phyloP scores from a whole-genome alignment of 2,329 filamentous ascomycete species.

The Colletotrichum spaethianum region DNA sequence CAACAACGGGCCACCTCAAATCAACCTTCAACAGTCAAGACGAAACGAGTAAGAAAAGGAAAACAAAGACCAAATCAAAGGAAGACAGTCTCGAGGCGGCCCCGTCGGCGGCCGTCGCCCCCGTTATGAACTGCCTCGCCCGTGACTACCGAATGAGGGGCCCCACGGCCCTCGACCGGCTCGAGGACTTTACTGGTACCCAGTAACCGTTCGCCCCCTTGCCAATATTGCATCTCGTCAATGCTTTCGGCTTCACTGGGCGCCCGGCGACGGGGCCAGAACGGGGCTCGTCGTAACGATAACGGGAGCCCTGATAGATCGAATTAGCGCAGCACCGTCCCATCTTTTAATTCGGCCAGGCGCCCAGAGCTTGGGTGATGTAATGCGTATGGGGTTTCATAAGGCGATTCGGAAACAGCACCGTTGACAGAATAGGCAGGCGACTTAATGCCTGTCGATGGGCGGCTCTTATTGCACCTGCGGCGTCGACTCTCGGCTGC shows the following conservation, averaged over 20 bases:
- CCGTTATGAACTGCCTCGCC: constrained; percentile 35
- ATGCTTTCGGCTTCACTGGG: constrained; percentile 21
- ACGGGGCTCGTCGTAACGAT: constrained; percentile 2
- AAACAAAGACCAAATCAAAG: constrained; percentile 10
- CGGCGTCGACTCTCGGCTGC: constrained; percentile 33
- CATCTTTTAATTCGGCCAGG: constrained; percentile 32
- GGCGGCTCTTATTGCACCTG: constrained; percentile 11
- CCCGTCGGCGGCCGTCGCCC: constrained; percentile 15
- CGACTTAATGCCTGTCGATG: constrained; percentile 32
- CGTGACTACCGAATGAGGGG: constrained; percentile 9
- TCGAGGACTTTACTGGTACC: not conserved
- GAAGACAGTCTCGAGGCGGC: not conserved
- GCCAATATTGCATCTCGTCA: not conserved
- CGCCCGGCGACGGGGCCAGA: constrained; percentile 10
- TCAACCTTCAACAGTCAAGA: constrained; percentile 1
- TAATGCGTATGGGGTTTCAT: constrained; percentile 38
- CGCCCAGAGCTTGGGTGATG: constrained; percentile 5
- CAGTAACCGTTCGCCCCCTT: not conserved
- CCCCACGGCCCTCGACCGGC: constrained; percentile 4
- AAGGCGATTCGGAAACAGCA: constrained; percentile 36
- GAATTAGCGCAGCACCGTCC: constrained; percentile 34
- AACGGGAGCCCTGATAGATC: constrained; percentile 14
- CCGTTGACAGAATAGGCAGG: constrained; percentile 11
- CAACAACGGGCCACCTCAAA: constrained; percentile 1
- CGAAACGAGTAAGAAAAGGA: constrained; percentile 5